Conservation (phyloP, 805 yeast species). For the Nakazawaea peltata region DNA sequence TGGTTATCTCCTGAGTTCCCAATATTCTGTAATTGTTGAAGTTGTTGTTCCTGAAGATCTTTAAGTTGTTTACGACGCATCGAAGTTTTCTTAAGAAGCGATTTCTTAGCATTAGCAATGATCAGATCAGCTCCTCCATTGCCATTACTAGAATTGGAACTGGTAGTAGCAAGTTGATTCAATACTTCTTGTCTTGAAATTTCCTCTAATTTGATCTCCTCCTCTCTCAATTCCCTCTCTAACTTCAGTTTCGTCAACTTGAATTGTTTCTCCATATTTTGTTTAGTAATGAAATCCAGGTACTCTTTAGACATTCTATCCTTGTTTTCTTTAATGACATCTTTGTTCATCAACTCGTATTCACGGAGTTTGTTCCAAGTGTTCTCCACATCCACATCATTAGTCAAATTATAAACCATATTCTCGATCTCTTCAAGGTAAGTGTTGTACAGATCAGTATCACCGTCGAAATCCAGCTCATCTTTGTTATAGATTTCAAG, state of each 20-base stretch:
- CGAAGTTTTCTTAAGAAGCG: conserved; percentile 54
- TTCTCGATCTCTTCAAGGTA: conserved; percentile 83
- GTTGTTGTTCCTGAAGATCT: conserved; percentile 22
- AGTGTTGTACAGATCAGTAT: conserved; percentile 54
- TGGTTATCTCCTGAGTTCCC: conserved; percentile 17
- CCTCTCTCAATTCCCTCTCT: conserved; percentile 47
- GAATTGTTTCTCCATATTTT: conserved; percentile 64
- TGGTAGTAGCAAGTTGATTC: conserved; percentile 32
- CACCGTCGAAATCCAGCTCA: conserved; percentile 56
- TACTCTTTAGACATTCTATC: conserved; percentile 65
- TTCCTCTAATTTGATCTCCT: conserved; percentile 34
- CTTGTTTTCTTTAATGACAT: conserved; percentile 69
- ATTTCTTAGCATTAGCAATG: conserved; percentile 41
- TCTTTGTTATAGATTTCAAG: conserved; percentile 72
- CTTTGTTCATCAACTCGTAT: conserved; percentile 68
- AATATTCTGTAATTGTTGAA: conserved; percentile 18
- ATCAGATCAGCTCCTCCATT: conserved; percentile 28
- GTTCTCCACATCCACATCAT: conserved; percentile 58
- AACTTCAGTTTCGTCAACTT: conserved; percentile 61
- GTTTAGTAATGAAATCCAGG: conserved; percentile 52
- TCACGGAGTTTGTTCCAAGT: conserved; percentile 60
- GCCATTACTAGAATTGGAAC: too few relatives aligned
- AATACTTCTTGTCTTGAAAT: conserved; percentile 50
- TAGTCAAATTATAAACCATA: conserved; percentile 66
- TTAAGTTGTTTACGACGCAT: conserved; percentile 55